Evolutionary conservation across 1,284 basidiomycete species (phyloP).

Genomic region (Boletellus deceptivus): DNA sequence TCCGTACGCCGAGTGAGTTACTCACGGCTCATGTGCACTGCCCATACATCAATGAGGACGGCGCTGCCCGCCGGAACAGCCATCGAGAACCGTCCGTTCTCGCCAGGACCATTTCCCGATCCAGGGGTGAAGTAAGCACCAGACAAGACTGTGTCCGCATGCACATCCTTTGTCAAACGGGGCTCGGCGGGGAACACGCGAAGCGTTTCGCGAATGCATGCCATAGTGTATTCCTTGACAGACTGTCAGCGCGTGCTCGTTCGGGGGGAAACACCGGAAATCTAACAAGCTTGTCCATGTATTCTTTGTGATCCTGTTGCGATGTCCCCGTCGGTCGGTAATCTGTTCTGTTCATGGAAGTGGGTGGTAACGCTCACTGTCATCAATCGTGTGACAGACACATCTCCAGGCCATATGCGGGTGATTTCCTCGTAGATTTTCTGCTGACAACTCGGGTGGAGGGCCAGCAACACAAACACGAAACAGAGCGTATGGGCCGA

Average conservation of each 20-base stretch:
- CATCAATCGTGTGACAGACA: constrained; percentile 19
- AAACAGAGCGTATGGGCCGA: constrained; percentile 45
- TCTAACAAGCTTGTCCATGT: constrained; percentile 35
- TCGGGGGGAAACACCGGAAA: not conserved
- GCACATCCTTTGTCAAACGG: constrained; percentile 42
- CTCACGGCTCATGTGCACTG: constrained; percentile 38
- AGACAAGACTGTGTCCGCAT: constrained; percentile 35
- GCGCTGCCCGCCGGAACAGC: constrained; percentile 40
- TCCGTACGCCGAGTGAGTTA: not conserved
- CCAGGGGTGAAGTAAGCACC: constrained; percentile 34
- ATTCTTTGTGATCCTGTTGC: constrained; percentile 37
- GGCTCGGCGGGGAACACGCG: constrained; percentile 40
- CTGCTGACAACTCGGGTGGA: constrained; percentile 45
- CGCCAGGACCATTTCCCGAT: constrained; percentile 23
- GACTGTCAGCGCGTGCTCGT: not conserved
- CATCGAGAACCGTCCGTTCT: constrained; percentile 35
- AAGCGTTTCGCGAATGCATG: constrained; percentile 44
- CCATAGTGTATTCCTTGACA: constrained; percentile 39
- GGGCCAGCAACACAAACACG: constrained; percentile 42
- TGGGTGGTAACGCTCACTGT: constrained; percentile 8
- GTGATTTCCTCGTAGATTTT: constrained; percentile 42
- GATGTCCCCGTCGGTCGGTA: not conserved
- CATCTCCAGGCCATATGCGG: constrained; percentile 35
- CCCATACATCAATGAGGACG: constrained; percentile 40
- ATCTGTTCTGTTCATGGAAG: not conserved